These are phyloP conservation scores for Cryptomeria japonica DNA, from an alignment of 75 land plant species.

Conservation along the genomic window DNA sequence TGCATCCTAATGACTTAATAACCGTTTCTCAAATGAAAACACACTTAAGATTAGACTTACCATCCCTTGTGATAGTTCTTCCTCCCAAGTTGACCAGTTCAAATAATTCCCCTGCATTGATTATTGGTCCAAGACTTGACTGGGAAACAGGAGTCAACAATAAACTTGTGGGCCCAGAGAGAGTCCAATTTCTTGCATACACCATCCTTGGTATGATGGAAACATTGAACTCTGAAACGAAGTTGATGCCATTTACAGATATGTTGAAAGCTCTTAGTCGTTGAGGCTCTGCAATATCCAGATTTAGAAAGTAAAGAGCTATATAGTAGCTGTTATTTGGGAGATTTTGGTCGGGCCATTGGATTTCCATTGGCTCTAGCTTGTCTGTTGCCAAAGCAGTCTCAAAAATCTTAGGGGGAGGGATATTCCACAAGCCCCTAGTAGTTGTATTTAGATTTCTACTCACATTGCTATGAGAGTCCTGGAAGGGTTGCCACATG, in stretches of 20 bases:
- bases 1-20: too few species aligned
- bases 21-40: too few species aligned
- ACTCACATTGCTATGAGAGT: conserved; percentile 24
- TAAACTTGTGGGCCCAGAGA: conserved; percentile 48
- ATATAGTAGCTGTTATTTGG: conserved; percentile 41
- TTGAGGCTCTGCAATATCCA: conserved; percentile 27
- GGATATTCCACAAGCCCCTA: conserved; percentile 57
- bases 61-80: conserved; percentile 58
- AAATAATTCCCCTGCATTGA: conserved; percentile 57
- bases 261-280: conserved; percentile 57
- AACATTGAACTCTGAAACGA: conserved; percentile 32
- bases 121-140: conserved; percentile 54
- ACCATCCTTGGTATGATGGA: conserved; percentile 38
- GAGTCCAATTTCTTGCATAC: conserved; percentile 33
- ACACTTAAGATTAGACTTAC: conserved; percentile 19
- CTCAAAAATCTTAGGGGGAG: conserved; percentile 42
- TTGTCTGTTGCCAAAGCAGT: conserved; percentile 41
- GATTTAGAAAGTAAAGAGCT: conserved; percentile 56
- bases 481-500: conserved; percentile 49
- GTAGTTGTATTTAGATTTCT: conserved; percentile 24
- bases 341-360: conserved; percentile 48
- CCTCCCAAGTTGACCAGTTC: conserved; percentile 41
- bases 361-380: conserved; percentile 31
- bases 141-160: conserved; percentile 29
- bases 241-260: conserved; percentile 38